phyloP scores from a whole-genome alignment of 768 basidiomycete species.

The Rubroboletus pulcherrimus region DNA sequence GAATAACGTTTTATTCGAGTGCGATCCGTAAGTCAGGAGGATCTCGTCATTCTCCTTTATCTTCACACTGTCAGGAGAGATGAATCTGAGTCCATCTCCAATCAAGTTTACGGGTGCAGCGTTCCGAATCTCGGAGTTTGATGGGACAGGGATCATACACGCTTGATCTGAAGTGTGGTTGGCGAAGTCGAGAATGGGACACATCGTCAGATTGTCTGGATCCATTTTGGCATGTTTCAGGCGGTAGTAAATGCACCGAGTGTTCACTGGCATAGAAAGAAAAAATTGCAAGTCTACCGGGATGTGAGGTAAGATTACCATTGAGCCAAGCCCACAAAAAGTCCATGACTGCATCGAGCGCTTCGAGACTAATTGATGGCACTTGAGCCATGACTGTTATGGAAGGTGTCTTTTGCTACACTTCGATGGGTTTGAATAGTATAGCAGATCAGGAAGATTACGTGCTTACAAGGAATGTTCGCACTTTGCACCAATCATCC shows the following conservation, averaged over 20 bases:
- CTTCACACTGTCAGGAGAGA: conserved; percentile 42
- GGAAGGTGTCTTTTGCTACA: conserved; percentile 7
- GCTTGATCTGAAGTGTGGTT: conserved; percentile 58
- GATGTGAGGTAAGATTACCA: conserved; percentile 42
- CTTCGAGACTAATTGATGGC: neutral
- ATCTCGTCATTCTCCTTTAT: conserved; percentile 61
- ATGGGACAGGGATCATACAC: conserved; percentile 41
- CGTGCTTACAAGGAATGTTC: conserved; percentile 49
- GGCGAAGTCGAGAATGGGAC: conserved; percentile 88
- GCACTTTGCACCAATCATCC: conserved; percentile 56
- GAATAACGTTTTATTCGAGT: conserved; percentile 74
- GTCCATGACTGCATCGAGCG: conserved; percentile 28
- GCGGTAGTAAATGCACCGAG: conserved; percentile 79
- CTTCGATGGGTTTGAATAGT: neutral
- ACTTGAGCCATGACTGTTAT: neutral
- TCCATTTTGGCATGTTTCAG: conserved; percentile 46
- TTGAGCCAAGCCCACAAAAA: conserved; percentile 93
- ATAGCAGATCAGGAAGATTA: neutral
- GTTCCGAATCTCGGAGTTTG: conserved; percentile 36
- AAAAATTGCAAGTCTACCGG: neutral
- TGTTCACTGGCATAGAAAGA: conserved; percentile 64
- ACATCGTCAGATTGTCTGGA: conserved; percentile 79
- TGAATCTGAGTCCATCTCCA: conserved; percentile 48
- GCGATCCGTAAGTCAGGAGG: conserved; percentile 73
- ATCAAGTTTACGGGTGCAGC: conserved; percentile 32